A percentile compares a stretch with the other conserved stretches of the same genome.
phyloP scores from a whole-genome alignment of 2,329 filamentous ascomycete genomes.

The Sporothrix dimorphospora region DNA sequence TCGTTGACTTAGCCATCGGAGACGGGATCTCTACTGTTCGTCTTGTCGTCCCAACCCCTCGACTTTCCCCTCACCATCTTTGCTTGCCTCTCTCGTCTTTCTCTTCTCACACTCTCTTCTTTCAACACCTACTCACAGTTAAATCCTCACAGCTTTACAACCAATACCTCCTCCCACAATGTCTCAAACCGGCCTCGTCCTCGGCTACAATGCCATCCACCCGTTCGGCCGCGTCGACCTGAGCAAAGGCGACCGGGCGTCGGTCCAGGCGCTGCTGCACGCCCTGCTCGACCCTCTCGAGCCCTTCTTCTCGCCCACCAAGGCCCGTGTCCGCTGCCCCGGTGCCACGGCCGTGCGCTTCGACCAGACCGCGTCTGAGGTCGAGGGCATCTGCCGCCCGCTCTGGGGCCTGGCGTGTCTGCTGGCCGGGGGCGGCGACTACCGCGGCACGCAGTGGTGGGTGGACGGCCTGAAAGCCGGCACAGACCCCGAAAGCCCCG shows the following conservation, averaged over 20 bases:
- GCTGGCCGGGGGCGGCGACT: constrained; percentile 68
- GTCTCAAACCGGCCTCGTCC: constrained; percentile 42
- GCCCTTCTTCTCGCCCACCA: constrained; percentile 69
- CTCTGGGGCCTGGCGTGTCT: constrained; percentile 75
- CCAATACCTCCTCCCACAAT: constrained; percentile 20
- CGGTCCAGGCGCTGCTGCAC: constrained; percentile 63
- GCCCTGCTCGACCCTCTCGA: constrained; percentile 71
- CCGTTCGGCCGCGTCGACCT: constrained; percentile 59
- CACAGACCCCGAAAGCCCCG: constrained; percentile 68
- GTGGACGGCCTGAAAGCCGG: constrained; percentile 71
- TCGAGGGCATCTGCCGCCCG: constrained; percentile 75
- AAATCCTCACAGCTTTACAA: neutral
- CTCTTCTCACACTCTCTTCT: neutral
- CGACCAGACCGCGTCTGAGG: constrained; percentile 74
- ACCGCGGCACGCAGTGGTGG: constrained; percentile 66
- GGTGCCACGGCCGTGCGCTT: constrained; percentile 75
- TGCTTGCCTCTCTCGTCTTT: neutral
- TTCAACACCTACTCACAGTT: neutral
- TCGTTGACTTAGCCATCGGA: neutral
- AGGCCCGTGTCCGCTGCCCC: constrained; percentile 66
- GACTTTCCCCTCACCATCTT: neutral
- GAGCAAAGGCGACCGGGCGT: constrained; percentile 48
- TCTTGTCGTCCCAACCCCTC: neutral
- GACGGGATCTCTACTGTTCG: constrained; percentile 10
- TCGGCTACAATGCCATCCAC: constrained; percentile 58